Base-by-base conservation (phyloP, 176 grass and related monocot genomes). In the Olyra latifolia region DNA sequence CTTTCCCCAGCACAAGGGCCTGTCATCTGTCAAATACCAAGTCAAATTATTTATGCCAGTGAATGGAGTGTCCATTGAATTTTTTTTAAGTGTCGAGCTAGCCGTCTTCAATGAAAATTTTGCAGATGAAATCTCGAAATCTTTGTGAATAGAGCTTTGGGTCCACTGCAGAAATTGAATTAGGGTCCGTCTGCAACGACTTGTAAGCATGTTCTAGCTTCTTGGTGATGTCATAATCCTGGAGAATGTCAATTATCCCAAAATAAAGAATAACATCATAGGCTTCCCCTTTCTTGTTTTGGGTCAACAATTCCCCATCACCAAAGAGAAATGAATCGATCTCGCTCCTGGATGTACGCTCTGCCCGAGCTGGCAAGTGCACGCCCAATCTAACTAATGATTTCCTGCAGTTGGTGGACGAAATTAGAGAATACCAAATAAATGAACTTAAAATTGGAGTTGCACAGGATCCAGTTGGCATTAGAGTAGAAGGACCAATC, bases 161-260 rank as follows among this genome's bases (percentile, higher is more conserved):
- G 85, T 93, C 88, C 19, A 93, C 88, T 12, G 91, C 88, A 1
- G 91, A 93, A 38, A 93, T 90, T 20, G 82, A 93, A 76, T 80
- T 80, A 1, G 88, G 88, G 65, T 93, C 88, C 7, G 77, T 70
- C 61, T 88, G 91, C n/a, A 93, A 25, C 5, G 91, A 93, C 60
- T 93, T 93, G 84, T 93, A 93, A 8, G 85, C 91, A 66, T 90
- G 91, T 78, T 93, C 91, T 32, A 93, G 74, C 74, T 83, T 90
- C 82, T 93, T 93, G 29, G 62, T 77, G 25, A 93, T 90, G 77
- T 88, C 87, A 11, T 88, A 88, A 25, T 75, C 87, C 43, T 73
- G 81, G 11, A 88, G 77, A 45, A 93, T 90, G 66, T 93, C 91
- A 38, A 93, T 93, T 14, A 93, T 88, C 29, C 91, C 91, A 68